Percentiles rank a stretch among this genome's conserved stretches.
phyloP scores from a whole-genome alignment of 768 basidiomycete genomes.

The Filobasidium floriforme region DNA sequence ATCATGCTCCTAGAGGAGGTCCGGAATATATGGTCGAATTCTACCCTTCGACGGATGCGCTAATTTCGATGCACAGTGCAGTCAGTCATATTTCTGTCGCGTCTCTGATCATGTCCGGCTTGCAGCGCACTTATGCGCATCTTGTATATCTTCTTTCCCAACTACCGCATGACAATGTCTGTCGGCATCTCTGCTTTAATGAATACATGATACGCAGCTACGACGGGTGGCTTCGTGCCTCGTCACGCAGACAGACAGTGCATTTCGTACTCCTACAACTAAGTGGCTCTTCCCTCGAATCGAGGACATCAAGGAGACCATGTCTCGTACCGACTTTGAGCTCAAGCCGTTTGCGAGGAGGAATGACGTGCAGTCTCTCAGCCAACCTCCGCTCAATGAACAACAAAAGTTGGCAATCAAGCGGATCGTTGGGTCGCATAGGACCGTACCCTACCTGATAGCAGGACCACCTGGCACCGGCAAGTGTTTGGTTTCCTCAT shows the following conservation, averaged over 20 bases:
- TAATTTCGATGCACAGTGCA: slow-evolving; percentile 36
- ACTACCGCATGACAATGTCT: no score
- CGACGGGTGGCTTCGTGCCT: slow-evolving; percentile 8
- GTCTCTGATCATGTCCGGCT: neutral
- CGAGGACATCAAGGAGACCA: slow-evolving; percentile 9
- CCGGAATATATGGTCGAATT: slow-evolving; percentile 30
- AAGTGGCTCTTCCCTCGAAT: slow-evolving; percentile 39
- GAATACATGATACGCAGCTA: slow-evolving; percentile 1
- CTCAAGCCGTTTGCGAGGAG: neutral
- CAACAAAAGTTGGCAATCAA: slow-evolving; percentile 38
- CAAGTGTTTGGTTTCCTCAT: neutral
- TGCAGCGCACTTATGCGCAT: neutral
- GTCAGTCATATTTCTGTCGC: slow-evolving; percentile 24
- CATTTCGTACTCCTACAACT: neutral
- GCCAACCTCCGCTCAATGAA: slow-evolving; percentile 37
- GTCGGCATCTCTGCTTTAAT: neutral
- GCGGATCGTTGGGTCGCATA: slow-evolving; percentile 26
- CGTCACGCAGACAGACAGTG: neutral
- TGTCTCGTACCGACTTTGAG: neutral
- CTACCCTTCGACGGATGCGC: slow-evolving; percentile 23
- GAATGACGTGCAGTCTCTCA: slow-evolving; percentile 20
- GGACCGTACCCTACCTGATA: slow-evolving; percentile 38
- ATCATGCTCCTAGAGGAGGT: slow-evolving; percentile 11
- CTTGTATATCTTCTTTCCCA: neutral
- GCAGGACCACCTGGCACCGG: slow-evolving; percentile 45